Conservation (phyloP, 2,329 filamentous ascomycete species). For the Byssothecium circinans region DNA sequence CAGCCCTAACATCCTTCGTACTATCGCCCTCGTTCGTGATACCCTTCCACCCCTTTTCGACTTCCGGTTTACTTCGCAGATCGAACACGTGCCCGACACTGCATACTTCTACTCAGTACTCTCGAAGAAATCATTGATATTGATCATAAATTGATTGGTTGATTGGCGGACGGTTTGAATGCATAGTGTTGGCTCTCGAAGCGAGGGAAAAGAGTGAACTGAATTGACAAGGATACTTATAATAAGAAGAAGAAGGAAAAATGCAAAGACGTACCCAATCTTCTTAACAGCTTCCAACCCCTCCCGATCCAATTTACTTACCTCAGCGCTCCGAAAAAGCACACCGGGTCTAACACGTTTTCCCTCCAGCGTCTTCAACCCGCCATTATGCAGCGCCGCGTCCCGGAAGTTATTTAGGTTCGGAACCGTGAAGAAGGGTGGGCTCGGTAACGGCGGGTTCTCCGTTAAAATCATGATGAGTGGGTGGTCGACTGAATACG, state of each 20-base stretch:
- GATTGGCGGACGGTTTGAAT: too few species aligned
- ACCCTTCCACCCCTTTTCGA: conserved; percentile 46
- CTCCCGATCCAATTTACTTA: conserved; percentile 35
- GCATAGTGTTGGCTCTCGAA: too few species aligned
- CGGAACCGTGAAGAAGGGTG: conserved; percentile 39
- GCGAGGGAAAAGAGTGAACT: too few species aligned
- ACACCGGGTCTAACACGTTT: conserved; percentile 53
- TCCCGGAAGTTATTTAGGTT: conserved; percentile 43
- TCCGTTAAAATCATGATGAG: background rate
- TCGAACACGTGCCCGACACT: conserved; percentile 67
- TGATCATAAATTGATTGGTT: too few species aligned
- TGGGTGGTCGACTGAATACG: background rate
- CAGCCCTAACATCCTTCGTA: conserved; percentile 34
- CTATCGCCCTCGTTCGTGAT: conserved; percentile 35
- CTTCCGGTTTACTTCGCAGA: conserved; percentile 64
- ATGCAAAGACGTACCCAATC: conserved; percentile 42
- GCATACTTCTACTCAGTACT: background rate
- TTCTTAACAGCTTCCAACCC: conserved; percentile 32
- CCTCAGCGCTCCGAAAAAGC: conserved; percentile 71
- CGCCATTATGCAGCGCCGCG: conserved; percentile 23
- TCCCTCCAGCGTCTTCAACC: conserved; percentile 34
- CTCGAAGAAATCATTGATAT: too few species aligned
- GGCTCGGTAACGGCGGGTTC: conserved; percentile 9
- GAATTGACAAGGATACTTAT: too few species aligned
- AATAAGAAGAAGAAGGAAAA: background rate